Evolutionary conservation across 2,329 filamentous ascomycete genomes (phyloP).

Genomic region (Paecilomyces fulvus): DNA sequence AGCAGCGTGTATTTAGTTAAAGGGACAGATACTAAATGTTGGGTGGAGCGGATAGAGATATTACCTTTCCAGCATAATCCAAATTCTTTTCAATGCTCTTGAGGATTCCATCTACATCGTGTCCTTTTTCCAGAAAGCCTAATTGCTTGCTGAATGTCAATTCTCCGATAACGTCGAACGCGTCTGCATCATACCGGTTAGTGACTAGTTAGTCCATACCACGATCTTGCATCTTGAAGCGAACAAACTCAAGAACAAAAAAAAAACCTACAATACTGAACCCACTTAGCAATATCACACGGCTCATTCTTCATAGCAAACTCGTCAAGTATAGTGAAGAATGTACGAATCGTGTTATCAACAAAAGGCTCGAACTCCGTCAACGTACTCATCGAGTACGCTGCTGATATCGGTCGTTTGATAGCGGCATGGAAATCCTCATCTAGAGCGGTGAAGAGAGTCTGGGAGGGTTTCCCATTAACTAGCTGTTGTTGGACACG

Average conservation of each 20-base stretch:
- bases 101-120: constrained; percentile 26
- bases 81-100: constrained; percentile 18
- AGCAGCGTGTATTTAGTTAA: not conserved
- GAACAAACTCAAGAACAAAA: not conserved
- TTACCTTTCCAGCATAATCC: constrained; percentile 16
- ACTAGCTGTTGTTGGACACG: constrained; percentile 13
- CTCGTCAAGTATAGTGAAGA: constrained; percentile 17
- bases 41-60: not conserved
- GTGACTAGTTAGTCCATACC: not conserved
- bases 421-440: constrained; percentile 34
- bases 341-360: constrained; percentile 22
- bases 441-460: constrained; percentile 13
- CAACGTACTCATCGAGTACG: constrained; percentile 35
- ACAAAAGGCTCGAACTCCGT: constrained; percentile 33
- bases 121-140: constrained; percentile 24
- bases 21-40: not conserved
- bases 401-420: constrained; percentile 29
- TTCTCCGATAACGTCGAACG: constrained; percentile 30
- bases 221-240: not conserved
- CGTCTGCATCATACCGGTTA: constrained; percentile 3
- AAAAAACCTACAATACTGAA: constrained; percentile 20
- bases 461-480: constrained; percentile 12
- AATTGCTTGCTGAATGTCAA: constrained; percentile 26
- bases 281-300: constrained; percentile 22
- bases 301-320: constrained; percentile 11